These are phyloP conservation scores for Eimeria zaria DNA, from an alignment of 169 alveolate species.

Conservation along the genomic window DNA sequence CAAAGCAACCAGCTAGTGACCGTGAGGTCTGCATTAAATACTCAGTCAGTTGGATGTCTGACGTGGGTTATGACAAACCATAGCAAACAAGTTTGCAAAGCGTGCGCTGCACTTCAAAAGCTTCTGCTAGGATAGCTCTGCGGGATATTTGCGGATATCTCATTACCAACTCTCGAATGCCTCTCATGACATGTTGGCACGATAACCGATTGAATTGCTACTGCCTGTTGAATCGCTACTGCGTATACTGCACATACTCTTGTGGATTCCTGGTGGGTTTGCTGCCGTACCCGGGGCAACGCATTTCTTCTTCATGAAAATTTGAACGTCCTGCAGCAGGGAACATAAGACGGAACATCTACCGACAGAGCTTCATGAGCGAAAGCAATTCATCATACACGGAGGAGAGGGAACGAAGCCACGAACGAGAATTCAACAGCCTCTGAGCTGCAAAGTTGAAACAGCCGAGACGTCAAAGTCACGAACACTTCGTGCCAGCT, in stretches of 20 bases:
- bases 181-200: not conserved
- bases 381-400: not conserved
- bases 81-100: not conserved
- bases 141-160: not conserved
- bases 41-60: no score
- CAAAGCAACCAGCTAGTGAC: no score
- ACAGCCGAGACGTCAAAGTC: not conserved
- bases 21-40: no score
- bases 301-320: constrained; percentile 52
- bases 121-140: not conserved
- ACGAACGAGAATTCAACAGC: not conserved
- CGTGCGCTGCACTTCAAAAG: not conserved
- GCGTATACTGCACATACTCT: not conserved
- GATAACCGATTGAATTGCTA: not conserved
- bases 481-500: not conserved
- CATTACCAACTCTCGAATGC: not conserved
- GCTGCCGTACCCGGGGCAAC: constrained; percentile 54
- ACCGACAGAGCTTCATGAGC: not conserved
- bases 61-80: no score
- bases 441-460: not conserved
- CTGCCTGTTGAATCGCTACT: no score
- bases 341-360: not conserved
- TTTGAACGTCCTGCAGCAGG: constrained; percentile 35
- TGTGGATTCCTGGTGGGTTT: not conserved
- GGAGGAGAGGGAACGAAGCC: not conserved